phyloP scores from a whole-genome alignment of 2,329 filamentous ascomycete genomes.

The Neonectria neomacrospora region DNA sequence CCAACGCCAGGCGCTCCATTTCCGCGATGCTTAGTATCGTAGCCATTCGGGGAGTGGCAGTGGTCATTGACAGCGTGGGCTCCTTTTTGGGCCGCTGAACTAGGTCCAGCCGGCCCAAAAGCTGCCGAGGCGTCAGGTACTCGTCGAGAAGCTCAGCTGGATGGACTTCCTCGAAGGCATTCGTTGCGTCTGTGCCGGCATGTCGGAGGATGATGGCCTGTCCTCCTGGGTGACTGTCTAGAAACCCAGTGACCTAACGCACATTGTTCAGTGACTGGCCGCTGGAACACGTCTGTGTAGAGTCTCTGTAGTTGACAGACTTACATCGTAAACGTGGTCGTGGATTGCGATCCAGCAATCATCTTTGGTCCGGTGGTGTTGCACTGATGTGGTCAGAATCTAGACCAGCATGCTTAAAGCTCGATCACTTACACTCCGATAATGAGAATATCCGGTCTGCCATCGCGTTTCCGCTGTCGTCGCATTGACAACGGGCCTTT shows the following conservation, averaged over 20 bases:
- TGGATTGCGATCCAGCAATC: slow-evolving; percentile 26
- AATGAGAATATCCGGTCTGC: slow-evolving; percentile 2
- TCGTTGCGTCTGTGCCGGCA: slow-evolving; percentile 27
- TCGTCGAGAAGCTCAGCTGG: slow-evolving; percentile 23
- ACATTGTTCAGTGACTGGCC: background rate
- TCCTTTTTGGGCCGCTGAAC: background rate
- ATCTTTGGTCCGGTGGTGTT: slow-evolving; percentile 1
- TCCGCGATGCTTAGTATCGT: slow-evolving; percentile 25
- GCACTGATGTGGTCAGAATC: slow-evolving; percentile 14
- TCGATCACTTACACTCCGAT: slow-evolving; percentile 11
- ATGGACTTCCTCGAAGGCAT: slow-evolving; percentile 24
- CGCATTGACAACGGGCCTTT: background rate
- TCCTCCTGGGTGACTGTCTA: slow-evolving; percentile 23
- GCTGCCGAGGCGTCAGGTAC: slow-evolving; percentile 16
- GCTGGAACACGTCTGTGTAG: no score
- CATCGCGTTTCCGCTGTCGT: background rate
- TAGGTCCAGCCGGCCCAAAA: slow-evolving; percentile 9
- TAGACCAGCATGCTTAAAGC: background rate
- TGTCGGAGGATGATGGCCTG: slow-evolving; percentile 23
- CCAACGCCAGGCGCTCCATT: slow-evolving; percentile 16
- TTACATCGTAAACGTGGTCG: slow-evolving; percentile 20
- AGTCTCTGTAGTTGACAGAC: background rate
- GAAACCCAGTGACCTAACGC: slow-evolving; percentile 16
- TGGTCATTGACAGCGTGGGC: background rate
- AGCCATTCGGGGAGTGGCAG: background rate